A percentile compares a stretch with the other conserved stretches of the same genome.
These are phyloP conservation scores for Ceraceosorus bombacis DNA, from an alignment of 1,284 basidiomycete species.

Conservation along the genomic window DNA sequence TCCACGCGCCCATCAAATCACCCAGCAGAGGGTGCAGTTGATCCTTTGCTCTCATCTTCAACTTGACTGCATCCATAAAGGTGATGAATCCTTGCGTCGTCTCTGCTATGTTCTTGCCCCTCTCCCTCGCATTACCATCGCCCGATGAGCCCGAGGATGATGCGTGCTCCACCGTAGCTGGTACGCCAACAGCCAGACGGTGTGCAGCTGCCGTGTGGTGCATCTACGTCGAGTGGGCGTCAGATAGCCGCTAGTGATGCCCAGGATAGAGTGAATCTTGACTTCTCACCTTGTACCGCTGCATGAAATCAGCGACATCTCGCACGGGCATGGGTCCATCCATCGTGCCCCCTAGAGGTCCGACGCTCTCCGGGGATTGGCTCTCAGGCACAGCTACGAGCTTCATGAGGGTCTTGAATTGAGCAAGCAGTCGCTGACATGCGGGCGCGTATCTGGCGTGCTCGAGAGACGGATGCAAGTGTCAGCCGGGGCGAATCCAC, in stretches of 20 bases:
- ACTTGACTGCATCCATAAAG: constrained; percentile 93
- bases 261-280: background rate
- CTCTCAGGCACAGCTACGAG: constrained; percentile 59
- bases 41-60: constrained; percentile 87
- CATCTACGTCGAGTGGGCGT: constrained; percentile 56
- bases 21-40: constrained; percentile 90
- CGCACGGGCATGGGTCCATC: constrained; percentile 18
- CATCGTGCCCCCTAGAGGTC: constrained; percentile 2
- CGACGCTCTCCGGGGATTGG: background rate
- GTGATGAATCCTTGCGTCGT: constrained; percentile 94
- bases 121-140: constrained; percentile 57
- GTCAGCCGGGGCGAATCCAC: too few species aligned
- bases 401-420: constrained; percentile 95
- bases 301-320: constrained; percentile 66
- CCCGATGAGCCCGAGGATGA: constrained; percentile 52
- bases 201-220: constrained; percentile 87
- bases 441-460: constrained; percentile 69
- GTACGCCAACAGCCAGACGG: constrained; percentile 81
- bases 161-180: constrained; percentile 86
- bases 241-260: background rate
- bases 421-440: constrained; percentile 80
- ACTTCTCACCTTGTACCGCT: constrained; percentile 66
- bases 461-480: background rate
- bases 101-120: constrained; percentile 95
- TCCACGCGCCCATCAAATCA: constrained; percentile 73